Base-by-base conservation (phyloP, 495 filamentous ascomycete species). In the Aspergillus mulundensis region DNA sequence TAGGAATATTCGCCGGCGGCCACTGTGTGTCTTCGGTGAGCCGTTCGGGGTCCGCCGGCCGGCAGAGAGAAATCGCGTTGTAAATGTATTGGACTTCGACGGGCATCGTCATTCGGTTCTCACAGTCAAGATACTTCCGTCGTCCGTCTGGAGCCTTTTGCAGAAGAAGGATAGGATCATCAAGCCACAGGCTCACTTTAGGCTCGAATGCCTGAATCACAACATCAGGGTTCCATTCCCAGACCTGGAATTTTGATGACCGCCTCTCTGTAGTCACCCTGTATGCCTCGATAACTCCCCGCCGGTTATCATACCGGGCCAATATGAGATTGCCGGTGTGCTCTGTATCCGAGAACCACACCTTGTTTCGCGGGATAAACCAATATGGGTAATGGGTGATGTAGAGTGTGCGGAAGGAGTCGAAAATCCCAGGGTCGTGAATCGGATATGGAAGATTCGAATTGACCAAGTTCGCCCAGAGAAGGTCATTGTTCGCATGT, bases 271-370 rank as follows among this genome's bases (percentile, higher is more conserved):
- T 89, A 7, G 91, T 71, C 0, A 96, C 70, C n/a, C 84, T 81
- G 69, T 91, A 90, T 25, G 81, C 89, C 65, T 92, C 89, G 53
- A 97, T 95, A 55, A 85, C 84, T 11, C 86, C 88, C 14, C 81
- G 73, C 16, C 81, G 75, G 18, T 83, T 74, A 66, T 95, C 83
- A 62, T 91, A 97, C 0, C 86, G 84, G 24, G 81, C 76, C 18
- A 95, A 65, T 19, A 95, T 77, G 32, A 96, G 64, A 49, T 84
- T 85, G 0, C 91, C 91, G n/a, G 69, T 77, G 36, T 77, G 69
- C n/a, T 81, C 77, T 23, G 67, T 77, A 69, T 96, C 91, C 30
- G 83, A 80, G 62, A 95, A 91, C 93, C 93, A 97, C 39, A 97
- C 69, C 70, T 88, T 90, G 57, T 89, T 72, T 53, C 79, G 80